phyloP scores from a whole-genome alignment of 257 asterid species.

The Echium plantagineum region DNA sequence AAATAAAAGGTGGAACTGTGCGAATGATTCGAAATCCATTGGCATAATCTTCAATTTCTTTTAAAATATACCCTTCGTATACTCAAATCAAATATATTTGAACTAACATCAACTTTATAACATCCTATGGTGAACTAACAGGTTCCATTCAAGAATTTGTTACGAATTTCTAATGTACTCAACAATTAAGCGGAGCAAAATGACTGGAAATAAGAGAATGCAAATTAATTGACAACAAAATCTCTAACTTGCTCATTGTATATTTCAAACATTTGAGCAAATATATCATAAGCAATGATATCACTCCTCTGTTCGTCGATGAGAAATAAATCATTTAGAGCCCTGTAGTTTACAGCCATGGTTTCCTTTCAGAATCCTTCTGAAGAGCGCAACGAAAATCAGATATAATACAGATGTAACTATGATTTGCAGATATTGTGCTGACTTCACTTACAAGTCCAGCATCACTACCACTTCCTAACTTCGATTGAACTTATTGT shows the following conservation, averaged over 20 bases:
- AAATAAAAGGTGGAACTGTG: too few species aligned
- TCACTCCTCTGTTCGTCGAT: conserved; percentile 74
- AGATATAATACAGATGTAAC: neutral
- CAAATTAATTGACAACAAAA: conserved; percentile 29
- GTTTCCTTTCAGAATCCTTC: conserved; percentile 44
- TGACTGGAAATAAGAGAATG: neutral
- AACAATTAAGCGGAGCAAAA: conserved; percentile 28
- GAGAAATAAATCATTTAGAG: conserved; percentile 58
- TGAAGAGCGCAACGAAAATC: conserved; percentile 26
- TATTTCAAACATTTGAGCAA: conserved; percentile 88
- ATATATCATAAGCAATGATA: conserved; percentile 48
- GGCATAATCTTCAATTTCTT: too few species aligned
- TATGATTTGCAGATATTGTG: conserved; percentile 22
- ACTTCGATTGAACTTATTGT: conserved; percentile 31
- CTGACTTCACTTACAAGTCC: conserved; percentile 26
- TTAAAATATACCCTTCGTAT: too few species aligned
- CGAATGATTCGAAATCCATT: too few species aligned
- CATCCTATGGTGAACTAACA: conserved; percentile 55
- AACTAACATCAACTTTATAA: too few species aligned
- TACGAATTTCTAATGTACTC: conserved; percentile 57
- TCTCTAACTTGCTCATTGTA: conserved; percentile 92
- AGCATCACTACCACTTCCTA: conserved; percentile 18
- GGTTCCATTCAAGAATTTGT: conserved; percentile 52
- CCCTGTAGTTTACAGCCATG: conserved; percentile 75
- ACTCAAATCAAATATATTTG: too few species aligned